Percentiles rank a stretch among this genome's conserved stretches.
Conservation (phyloP, 2,329 filamentous ascomycete genomes). For the Lasiodiplodia theobromae region DNA sequence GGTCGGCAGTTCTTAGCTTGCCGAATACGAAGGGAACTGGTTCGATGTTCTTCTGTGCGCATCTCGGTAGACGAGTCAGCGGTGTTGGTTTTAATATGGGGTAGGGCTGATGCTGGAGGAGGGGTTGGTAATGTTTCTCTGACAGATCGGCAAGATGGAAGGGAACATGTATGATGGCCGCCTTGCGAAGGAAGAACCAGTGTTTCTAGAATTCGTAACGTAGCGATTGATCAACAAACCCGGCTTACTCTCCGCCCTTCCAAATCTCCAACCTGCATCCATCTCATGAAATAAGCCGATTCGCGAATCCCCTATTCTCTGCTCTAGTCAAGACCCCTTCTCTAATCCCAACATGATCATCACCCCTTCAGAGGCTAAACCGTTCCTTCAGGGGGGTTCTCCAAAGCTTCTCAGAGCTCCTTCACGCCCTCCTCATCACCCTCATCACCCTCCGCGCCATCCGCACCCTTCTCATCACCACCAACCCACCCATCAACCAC, state of each 20-base stretch:
- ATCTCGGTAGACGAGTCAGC: background rate
- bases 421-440: slow-evolving; percentile 19
- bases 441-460: background rate
- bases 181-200: background rate
- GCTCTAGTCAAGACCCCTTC: background rate
- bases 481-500: slow-evolving; percentile 67
- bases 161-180: background rate
- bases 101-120: background rate
- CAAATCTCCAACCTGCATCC: background rate
- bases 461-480: background rate
- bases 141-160: background rate
- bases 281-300: background rate
- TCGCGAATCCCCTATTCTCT: background rate
- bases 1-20: background rate
- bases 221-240: too few relatives aligned
- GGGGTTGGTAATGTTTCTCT: background rate
- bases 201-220: too few relatives aligned
- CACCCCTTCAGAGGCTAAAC: background rate
- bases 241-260: too few relatives aligned
- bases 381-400: background rate
- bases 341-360: background rate
- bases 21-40: background rate
- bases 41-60: background rate
- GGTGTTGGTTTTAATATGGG: background rate
- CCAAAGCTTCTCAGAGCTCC: slow-evolving; percentile 1